A percentile compares a stretch with the other conserved stretches of the same genome.
These are phyloP conservation scores for Blastocystis sp. DNA, from an alignment of 352 stramenopile species.

Conservation along the genomic window DNA sequence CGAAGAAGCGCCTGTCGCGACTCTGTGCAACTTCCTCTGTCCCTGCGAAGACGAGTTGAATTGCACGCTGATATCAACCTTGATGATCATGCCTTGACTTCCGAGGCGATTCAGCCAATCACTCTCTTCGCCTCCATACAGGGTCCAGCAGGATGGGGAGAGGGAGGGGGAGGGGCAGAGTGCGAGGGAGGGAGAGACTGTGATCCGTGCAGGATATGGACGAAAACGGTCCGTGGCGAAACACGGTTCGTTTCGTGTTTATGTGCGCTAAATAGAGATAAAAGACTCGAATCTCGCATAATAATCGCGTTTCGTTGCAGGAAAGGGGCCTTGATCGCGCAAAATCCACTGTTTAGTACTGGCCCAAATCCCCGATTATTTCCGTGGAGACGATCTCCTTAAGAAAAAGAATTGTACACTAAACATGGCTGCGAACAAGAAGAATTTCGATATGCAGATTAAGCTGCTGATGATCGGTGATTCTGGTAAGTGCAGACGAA, in stretches of 20 bases:
- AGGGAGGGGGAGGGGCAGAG: too few relatives aligned
- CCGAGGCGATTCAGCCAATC: too few relatives aligned
- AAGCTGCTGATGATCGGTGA: slow-evolving; percentile 95
- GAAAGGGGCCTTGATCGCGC: background rate
- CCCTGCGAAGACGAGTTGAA: too few relatives aligned
- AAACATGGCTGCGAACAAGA: slow-evolving; percentile 83
- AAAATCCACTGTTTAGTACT: background rate
- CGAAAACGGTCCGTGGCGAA: background rate
- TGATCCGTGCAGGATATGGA: too few relatives aligned
- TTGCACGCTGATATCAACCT: too few relatives aligned
- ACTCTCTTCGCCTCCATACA: too few relatives aligned
- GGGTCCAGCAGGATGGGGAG: too few relatives aligned
- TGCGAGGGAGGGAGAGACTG: too few relatives aligned
- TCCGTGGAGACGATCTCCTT: background rate
- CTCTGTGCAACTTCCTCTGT: slow-evolving; percentile 23
- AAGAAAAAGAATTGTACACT: slow-evolving; percentile 40
- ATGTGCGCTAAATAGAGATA: background rate
- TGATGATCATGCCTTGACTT: too few relatives aligned
- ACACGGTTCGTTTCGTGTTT: background rate
- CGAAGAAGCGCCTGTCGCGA: slow-evolving; percentile 1
- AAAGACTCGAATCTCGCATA: background rate
- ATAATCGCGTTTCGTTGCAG: background rate
- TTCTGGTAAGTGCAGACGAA: slow-evolving; percentile 77
- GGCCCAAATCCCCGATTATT: slow-evolving; percentile 26
- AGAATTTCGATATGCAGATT: slow-evolving; percentile 93